phyloP scores from a whole-genome alignment of 139 green algal genomes.

The Picochlorum sp. region DNA sequence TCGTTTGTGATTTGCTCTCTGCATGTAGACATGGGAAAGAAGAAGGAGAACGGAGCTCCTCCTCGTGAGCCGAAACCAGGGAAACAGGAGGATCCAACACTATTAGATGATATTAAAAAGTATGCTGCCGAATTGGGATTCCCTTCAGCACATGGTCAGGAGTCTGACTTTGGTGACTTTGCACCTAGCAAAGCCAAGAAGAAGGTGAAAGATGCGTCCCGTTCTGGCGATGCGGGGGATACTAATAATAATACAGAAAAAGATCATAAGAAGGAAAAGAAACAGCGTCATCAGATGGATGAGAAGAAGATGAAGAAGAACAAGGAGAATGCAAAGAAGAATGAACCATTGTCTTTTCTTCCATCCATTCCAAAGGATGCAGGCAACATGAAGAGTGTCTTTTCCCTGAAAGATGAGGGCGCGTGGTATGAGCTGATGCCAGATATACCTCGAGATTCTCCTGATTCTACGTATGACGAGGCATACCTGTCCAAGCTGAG shows the following conservation, averaged over 20 bases:
- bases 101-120: slow-evolving; percentile 15
- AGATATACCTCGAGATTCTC: slow-evolving; percentile 4
- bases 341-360: not conserved
- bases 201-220: slow-evolving; percentile 9
- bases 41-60: too few relatives aligned
- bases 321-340: not conserved
- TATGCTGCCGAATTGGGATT: slow-evolving; percentile 16
- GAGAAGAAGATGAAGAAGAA: not conserved
- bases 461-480: not conserved
- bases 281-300: not conserved
- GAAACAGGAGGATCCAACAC: slow-evolving; percentile 4
- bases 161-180: slow-evolving; percentile 65
- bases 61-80: not conserved
- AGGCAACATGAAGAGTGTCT: not conserved
- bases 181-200: slow-evolving; percentile 38
- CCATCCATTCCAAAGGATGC: slow-evolving; percentile 8
- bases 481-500: not conserved
- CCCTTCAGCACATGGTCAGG: not conserved
- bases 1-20: too few relatives aligned
- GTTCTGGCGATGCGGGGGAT: too few relatives aligned
- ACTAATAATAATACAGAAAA: slow-evolving; percentile 3
- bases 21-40: too few relatives aligned
- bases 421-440: not conserved
- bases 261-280: not conserved
- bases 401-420: slow-evolving; percentile 2